Evolutionary conservation across 192 early-diverging fungal species (phyloP), one percentile per base, ranked within the genome.

Genomic region (Podila horticola): DNA sequence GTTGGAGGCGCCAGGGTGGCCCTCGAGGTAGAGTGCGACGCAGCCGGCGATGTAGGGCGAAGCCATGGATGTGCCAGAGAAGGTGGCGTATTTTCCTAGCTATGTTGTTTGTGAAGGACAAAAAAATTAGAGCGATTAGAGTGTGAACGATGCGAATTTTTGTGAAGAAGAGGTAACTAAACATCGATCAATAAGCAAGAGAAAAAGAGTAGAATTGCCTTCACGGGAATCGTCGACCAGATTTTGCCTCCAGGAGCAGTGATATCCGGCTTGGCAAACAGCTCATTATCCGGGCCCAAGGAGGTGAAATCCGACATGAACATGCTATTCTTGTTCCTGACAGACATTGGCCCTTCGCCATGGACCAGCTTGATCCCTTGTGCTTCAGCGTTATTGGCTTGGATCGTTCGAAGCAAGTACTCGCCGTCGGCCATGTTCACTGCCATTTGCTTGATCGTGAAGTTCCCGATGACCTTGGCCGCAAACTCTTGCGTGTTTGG

Each of bases 241-340:
- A 91, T 88, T 31, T 74, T 81, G 30, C 87, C 86, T 41, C 90
- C 90, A 3, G 90, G 90, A 11, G 88, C 87, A 1, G 83, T 70
- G 13, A 91, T 69, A 2, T 85, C 86, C 3, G 88, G 88, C 68
- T 92, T 91, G 28, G 88, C 38, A 29, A 85, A 67, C 55, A 95
- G 79, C 58, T 93, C 87, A 31, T 81, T 83, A 48, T 85, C 89
- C 0, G 92, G 87, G 30, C 95, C 95, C 57, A 86, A 86, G 29
- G 90, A 91, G 15, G 91, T 91, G 66, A 92, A 94, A 66, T 58
- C 62, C n/a, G 94, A 94, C 19, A 93, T 73, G 24, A 82, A 89
- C 45, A 45, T 15, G 88, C 88, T 24, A 84, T 91, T 6, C 85
- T 67, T 4, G 64, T 86, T 81, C 9, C 58, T 64, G 36, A 74